phyloP scores from a whole-genome alignment of 768 basidiomycete genomes.

The Lactifluus subvellereus region DNA sequence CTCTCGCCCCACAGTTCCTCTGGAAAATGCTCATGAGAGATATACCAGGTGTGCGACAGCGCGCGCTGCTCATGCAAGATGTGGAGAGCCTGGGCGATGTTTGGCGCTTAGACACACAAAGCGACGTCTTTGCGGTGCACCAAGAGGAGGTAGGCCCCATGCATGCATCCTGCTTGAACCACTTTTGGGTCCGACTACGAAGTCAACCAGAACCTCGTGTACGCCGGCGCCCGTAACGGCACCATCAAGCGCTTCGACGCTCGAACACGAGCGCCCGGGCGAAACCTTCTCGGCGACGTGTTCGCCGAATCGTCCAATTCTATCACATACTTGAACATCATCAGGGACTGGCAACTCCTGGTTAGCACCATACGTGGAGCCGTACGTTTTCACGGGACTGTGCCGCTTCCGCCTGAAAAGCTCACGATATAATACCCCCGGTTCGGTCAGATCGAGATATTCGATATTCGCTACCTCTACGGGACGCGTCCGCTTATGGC shows the following conservation, averaged over 20 bases:
- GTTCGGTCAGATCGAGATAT: conserved; percentile 48
- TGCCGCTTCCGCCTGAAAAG: not conserved
- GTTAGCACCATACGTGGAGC: conserved; percentile 54
- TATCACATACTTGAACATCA: conserved; percentile 46
- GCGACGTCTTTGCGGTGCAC: conserved; percentile 59
- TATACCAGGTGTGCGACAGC: conserved; percentile 45
- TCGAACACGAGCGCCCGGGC: conserved; percentile 25
- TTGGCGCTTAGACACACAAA: conserved; percentile 44
- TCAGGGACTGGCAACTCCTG: conserved; percentile 49
- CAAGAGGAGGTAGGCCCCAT: conserved; percentile 41
- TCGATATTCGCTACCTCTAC: conserved; percentile 56
- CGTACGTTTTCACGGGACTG: conserved; percentile 33
- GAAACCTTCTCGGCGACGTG: conserved; percentile 38
- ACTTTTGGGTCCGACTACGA: not conserved
- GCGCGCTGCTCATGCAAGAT: conserved; percentile 48
- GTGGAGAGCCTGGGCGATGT: conserved; percentile 37
- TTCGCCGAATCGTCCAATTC: conserved; percentile 38
- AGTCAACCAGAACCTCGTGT: conserved; percentile 21
- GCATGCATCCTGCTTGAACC: not conserved
- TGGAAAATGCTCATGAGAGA: conserved; percentile 5
- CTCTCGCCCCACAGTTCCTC: not conserved
- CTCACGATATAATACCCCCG: not conserved
- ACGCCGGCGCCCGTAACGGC: conserved; percentile 46
- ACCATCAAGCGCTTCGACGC: conserved; percentile 52
- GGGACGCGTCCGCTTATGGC: conserved; percentile 38